Evolutionary conservation across 2,329 filamentous ascomycete species (phyloP), one percentile per base, ranked within the genome.

Genomic region (Ascochyta viciae-villosae): DNA sequence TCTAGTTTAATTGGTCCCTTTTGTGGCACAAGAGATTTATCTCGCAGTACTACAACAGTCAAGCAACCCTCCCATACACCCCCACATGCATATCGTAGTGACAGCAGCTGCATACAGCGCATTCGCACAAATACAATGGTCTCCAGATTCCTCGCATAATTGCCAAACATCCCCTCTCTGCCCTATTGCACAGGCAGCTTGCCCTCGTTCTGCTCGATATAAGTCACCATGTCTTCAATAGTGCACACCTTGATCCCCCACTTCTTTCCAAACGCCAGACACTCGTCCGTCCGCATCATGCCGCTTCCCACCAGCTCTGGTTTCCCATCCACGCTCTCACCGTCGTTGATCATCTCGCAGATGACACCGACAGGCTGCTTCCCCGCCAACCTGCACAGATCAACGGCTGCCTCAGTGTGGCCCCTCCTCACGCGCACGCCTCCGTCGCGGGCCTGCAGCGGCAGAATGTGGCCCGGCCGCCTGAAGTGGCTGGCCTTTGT

Each of bases 181-280:
- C n/a, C 13, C 33, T 23, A 31, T 31, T 49, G 54, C 48, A 49
- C 35, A 6, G 47, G 45, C 58, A 75, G 45, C 65, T 71, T 75
- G 6, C 87, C 88, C 78, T 93, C 88, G 35, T 82, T 87, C 81
- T 87, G 88, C 76, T 95, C 89, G 55, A 96, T 80, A 74, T 96
- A 90, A 54, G 81, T 82, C 26, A 94, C 89, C 78, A 99, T 77
- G 77, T 94, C 92, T 74, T 94, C 92, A 78, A 99, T 98, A 27
- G 95, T 98, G 78, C 93, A 96, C 56, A 96, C 92, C 81, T 90
- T 95, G 66, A 99, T 81, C 4, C 92, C 92, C 87, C 90, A 98
- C 77, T 84, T 87, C 77, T 87, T 87, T 26, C 92, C 95, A 83
- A 99, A 99, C 46, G 82, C 85, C 71, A 99, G 81, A 78, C 93